Conservation (phyloP, 73 alveolate genomes). For the Uronychia binucleata region DNA sequence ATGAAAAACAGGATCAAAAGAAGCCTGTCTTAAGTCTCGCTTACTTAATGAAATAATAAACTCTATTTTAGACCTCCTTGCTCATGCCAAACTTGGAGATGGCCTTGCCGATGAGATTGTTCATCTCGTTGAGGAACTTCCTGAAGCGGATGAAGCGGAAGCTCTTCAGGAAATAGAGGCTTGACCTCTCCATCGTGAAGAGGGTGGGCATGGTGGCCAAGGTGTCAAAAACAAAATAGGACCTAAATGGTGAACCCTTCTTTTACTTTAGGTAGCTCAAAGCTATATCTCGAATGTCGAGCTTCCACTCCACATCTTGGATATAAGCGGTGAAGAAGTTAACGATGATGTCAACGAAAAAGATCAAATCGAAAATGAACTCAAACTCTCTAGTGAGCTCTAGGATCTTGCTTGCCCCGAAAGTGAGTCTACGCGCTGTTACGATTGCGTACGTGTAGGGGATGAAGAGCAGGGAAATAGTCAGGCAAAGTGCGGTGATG, state of each 20-base stretch:
- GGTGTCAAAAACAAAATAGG: slow-evolving; percentile 47
- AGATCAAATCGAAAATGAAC: slow-evolving; percentile 29
- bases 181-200: slow-evolving; percentile 2
- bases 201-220: slow-evolving; percentile 54
- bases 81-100: slow-evolving; percentile 32
- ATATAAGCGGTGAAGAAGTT: slow-evolving; percentile 55
- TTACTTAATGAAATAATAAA: slow-evolving; percentile 38
- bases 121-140: slow-evolving; percentile 14
- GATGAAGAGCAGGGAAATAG: slow-evolving; percentile 24
- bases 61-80: slow-evolving; percentile 28
- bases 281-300: slow-evolving; percentile 25
- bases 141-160: slow-evolving; percentile 43
- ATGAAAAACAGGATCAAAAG: slow-evolving; percentile 30
- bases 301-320: slow-evolving; percentile 49
- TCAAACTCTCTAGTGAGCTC: slow-evolving; percentile 13
- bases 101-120: slow-evolving; percentile 1
- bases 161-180: slow-evolving; percentile 36
- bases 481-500: slow-evolving; percentile 18
- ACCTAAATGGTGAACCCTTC: neutral
- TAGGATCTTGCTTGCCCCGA: slow-evolving; percentile 19
- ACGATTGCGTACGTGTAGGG: slow-evolving; percentile 25
- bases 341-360: slow-evolving; percentile 34
- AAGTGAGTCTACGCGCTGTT: slow-evolving; percentile 6
- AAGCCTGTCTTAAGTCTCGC: neutral
- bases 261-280: slow-evolving; percentile 14